Percentiles rank a stretch among this genome's conserved stretches.
These are phyloP conservation scores for Galerina marginata DNA, from an alignment of 768 basidiomycete genomes.

Conservation along the genomic window DNA sequence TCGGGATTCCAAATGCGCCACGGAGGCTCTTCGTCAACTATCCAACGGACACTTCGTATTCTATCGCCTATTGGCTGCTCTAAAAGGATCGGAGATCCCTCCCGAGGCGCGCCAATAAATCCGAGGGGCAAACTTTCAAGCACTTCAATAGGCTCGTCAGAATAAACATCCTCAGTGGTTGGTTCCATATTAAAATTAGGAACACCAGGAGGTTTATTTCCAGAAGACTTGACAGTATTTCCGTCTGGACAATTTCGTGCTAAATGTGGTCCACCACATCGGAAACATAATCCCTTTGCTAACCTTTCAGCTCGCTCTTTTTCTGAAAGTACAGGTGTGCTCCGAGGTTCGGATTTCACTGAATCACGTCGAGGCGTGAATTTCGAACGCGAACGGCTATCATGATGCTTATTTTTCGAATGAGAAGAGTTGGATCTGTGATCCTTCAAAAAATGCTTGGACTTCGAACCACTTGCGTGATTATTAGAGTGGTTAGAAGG, in stretches of 20 bases:
- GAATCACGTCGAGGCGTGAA: too few relatives aligned
- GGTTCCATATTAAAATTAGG: conserved; percentile 20
- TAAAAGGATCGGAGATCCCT: neutral
- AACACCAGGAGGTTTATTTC: conserved; percentile 28
- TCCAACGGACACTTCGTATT: too few relatives aligned
- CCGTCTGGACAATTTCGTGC: conserved; percentile 26
- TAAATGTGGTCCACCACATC: conserved; percentile 25
- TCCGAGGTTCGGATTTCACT: neutral
- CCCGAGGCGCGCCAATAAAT: neutral
- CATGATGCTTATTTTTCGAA: neutral
- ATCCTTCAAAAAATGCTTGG: too few relatives aligned
- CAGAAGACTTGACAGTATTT: conserved; percentile 7
- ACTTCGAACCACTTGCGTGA: too few relatives aligned
- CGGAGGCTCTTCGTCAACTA: too few relatives aligned
- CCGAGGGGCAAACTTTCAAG: conserved; percentile 1
- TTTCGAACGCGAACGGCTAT: neutral
- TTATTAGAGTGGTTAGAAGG: too few relatives aligned
- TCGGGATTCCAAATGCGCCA: too few relatives aligned
- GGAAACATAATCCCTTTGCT: conserved; percentile 26
- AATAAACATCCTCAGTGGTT: neutral
- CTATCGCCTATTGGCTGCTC: too few relatives aligned
- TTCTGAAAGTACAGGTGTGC: conserved; percentile 5
- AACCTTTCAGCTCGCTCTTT: conserved; percentile 18
- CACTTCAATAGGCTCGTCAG: neutral
- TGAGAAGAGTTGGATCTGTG: neutral